These are phyloP conservation scores for Phytophthora uliginosa DNA, from an alignment of 352 stramenopile genomes.

Conservation along the genomic window DNA sequence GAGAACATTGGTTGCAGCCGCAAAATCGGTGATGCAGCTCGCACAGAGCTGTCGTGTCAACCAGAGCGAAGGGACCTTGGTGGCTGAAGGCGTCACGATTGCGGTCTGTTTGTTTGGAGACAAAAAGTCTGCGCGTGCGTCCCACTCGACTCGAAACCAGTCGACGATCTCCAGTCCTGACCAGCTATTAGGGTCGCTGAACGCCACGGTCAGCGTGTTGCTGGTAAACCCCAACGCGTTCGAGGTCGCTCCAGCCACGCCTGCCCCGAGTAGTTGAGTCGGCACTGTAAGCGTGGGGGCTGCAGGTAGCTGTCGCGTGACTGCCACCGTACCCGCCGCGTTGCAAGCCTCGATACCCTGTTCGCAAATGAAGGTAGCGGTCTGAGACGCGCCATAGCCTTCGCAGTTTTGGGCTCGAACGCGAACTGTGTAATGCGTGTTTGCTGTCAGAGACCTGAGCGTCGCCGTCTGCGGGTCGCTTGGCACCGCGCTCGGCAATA, in stretches of 20 bases:
- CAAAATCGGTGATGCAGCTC: conserved; percentile 56
- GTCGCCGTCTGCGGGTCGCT: conserved; percentile 14
- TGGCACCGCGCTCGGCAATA: conserved; percentile 24
- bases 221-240: conserved; percentile 80
- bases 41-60: conserved; percentile 54
- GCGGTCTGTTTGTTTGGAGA: conserved; percentile 46
- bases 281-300: conserved; percentile 58
- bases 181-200: conserved; percentile 78
- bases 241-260: conserved; percentile 28
- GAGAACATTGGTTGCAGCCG: conserved; percentile 18
- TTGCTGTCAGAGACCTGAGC: conserved; percentile 51
- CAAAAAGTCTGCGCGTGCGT: conserved; percentile 70
- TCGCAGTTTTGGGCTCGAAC: conserved; percentile 90
- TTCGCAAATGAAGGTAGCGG: conserved; percentile 91
- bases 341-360: conserved; percentile 85
- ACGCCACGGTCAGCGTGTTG: conserved; percentile 64
- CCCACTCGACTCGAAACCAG: conserved; percentile 94
- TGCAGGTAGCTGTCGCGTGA: conserved; percentile 72
- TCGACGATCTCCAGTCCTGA: conserved; percentile 83
- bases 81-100: conserved; percentile 43
- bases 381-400: conserved; percentile 63
- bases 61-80: conserved; percentile 49
- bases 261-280: conserved; percentile 50
- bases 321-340: conserved; percentile 25
- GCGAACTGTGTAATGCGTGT: conserved; percentile 80